Evolutionary conservation across 345 rosid species (phyloP).

Genomic region (Tarenaya hassleriana): DNA sequence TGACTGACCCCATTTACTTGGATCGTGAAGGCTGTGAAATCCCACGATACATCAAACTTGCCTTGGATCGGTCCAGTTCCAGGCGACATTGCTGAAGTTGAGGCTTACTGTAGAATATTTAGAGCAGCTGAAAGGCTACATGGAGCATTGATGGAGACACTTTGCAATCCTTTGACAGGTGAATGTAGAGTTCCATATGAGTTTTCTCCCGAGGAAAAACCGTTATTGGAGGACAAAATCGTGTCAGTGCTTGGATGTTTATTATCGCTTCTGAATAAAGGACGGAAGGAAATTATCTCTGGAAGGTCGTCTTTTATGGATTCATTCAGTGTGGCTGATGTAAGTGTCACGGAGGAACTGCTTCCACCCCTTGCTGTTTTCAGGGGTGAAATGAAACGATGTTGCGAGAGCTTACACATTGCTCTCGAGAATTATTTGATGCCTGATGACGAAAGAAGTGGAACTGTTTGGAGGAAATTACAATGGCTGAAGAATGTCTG

Average conservation of each 20-base stretch:
- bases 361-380: slow-evolving; percentile 92
- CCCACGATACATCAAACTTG: slow-evolving; percentile 58
- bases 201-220: slow-evolving; percentile 70
- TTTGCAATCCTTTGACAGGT: slow-evolving; percentile 94
- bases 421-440: slow-evolving; percentile 82
- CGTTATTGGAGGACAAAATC: slow-evolving; percentile 80
- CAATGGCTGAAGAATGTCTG: slow-evolving; percentile 93
- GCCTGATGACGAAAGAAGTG: slow-evolving; percentile 60
- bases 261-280: slow-evolving; percentile 76
- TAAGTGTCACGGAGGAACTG: slow-evolving; percentile 49
- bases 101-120: slow-evolving; percentile 92
- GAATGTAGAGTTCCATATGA: slow-evolving; percentile 77
- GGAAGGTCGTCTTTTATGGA: slow-evolving; percentile 62
- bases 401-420: slow-evolving; percentile 88
- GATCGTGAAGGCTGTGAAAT: slow-evolving; percentile 36
- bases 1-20: slow-evolving; percentile 28
- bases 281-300: slow-evolving; percentile 84
- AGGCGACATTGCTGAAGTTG: slow-evolving; percentile 94
- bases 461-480: slow-evolving; percentile 76
- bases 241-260: slow-evolving; percentile 92
- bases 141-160: slow-evolving; percentile 79
- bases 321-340: slow-evolving; percentile 41
- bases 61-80: slow-evolving; percentile 94
- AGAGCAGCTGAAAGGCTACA: slow-evolving; percentile 79
- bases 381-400: slow-evolving; percentile 91